Evolutionary conservation across 2,329 filamentous ascomycete species (phyloP), one percentile per base, ranked within the genome.

Genomic region (Geosmithia flava): DNA sequence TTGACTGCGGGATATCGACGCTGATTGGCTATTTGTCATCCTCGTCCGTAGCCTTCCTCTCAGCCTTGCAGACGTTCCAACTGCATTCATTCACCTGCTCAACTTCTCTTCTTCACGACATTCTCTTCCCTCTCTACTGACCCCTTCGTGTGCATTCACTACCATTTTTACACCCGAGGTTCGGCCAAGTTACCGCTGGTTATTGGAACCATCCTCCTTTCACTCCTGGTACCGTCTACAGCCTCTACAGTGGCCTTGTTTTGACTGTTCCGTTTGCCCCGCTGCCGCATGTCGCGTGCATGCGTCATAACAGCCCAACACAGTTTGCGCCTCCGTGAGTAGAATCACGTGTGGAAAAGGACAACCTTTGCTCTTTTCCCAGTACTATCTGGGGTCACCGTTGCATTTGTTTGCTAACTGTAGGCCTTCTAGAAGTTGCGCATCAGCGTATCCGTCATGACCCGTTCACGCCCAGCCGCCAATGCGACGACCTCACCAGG

Each of bases 321-420:
- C 20, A 23, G 45, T 41, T 40, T 47, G 45, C 45, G 45, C 45
- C 45, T 47, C 11, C 17, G 37, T 47, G 45, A 47, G 37, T 33
- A 45, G 17, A 27, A 17, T 19, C 27, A 33, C 33, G 15, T 37
- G 11, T 37, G 33, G 10, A 3, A 5, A 37, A 13, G 33, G 33
- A 37, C 33, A 37, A 7, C 33, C 3, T 16, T 11, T 16, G 15
- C 6, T 3, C 10, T 16, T 37, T 37, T 7, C 13, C 11, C 11
- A 37, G 3, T 5, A 16, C 10, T 37, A 37, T 37, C 5, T 13
- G 11, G 33, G 3, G 33, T 3, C 15, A 7, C 33, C n/a, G 8
- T 23, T 30, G 5, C 16, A 19, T 45, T 3, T 17, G 16, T 45
- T 45, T 45, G 11, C 43, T 30, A 3, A n/a, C n/a, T 45, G 20